Percentiles rank a stretch among this genome's conserved stretches.
Evolutionary conservation across 805 yeast species (phyloP).

Genomic region (Scheffersomyces coipomensis): DNA sequence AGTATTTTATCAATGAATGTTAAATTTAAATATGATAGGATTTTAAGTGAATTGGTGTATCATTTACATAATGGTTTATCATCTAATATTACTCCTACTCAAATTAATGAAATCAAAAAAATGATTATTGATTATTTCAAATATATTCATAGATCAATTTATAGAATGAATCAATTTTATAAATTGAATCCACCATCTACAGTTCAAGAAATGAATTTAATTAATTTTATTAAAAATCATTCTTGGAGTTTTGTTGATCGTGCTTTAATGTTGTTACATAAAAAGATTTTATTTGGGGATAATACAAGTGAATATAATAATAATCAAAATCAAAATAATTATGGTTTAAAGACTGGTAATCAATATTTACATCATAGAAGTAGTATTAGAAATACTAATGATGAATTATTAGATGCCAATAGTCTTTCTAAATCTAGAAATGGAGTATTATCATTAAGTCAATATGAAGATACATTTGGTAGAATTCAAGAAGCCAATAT

Average conservation of each 20-base stretch:
- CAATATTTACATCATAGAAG: not conserved
- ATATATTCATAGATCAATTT: constrained; percentile 49
- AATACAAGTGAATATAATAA: constrained; percentile 3
- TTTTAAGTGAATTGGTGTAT: constrained; percentile 53
- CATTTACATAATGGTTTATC: constrained; percentile 50
- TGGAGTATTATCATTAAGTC: constrained; percentile 30
- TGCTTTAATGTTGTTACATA: constrained; percentile 44
- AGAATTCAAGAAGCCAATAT: constrained; percentile 36
- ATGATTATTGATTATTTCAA: constrained; percentile 51
- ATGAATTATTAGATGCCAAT: not conserved
- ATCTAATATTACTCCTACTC: constrained; percentile 38
- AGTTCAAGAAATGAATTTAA: constrained; percentile 42
- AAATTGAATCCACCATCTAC: constrained; percentile 35
- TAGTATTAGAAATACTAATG: not conserved
- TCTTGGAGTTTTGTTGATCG: constrained; percentile 56
- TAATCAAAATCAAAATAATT: constrained; percentile 6
- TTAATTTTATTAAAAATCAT: constrained; percentile 47
- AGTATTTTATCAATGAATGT: constrained; percentile 50
- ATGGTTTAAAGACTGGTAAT: not conserved
- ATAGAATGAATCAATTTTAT: constrained; percentile 31
- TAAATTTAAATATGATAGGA: constrained; percentile 50
- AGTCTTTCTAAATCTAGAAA: constrained; percentile 8
- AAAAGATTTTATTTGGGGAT: constrained; percentile 39
- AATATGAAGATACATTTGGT: constrained; percentile 42
- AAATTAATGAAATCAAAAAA: constrained; percentile 43